Percentiles rank a stretch among this genome's conserved stretches.
phyloP scores from a whole-genome alignment of 192 early-diverging fungal genomes.

The Dimargaris cristalligena region DNA sequence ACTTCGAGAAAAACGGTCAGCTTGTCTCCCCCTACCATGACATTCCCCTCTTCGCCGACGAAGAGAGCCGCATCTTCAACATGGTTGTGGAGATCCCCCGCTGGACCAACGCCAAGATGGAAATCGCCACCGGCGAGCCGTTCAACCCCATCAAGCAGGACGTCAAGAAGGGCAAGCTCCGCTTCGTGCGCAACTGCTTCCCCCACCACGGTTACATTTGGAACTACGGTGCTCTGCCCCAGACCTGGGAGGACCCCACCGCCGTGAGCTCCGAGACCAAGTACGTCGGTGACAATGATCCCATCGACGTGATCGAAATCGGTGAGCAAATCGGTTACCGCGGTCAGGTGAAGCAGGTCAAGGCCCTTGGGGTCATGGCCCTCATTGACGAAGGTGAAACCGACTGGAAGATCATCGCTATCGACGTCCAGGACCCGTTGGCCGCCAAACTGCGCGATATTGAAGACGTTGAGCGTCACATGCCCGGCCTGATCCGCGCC shows the following conservation, averaged over 20 bases:
- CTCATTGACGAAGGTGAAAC: slow-evolving; percentile 98
- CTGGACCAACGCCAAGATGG: slow-evolving; percentile 98
- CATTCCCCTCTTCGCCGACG: slow-evolving; percentile 89
- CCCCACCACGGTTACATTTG: slow-evolving; percentile 99
- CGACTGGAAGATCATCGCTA: slow-evolving; percentile 98
- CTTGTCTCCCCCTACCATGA: slow-evolving; percentile 93
- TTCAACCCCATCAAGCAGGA: slow-evolving; percentile 99
- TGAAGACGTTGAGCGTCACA: slow-evolving; percentile 95
- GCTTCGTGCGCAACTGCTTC: slow-evolving; percentile 97
- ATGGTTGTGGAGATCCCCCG: slow-evolving; percentile 98
- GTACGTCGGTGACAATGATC: slow-evolving; percentile 93
- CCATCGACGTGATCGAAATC: slow-evolving; percentile 95
- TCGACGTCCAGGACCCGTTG: slow-evolving; percentile 94
- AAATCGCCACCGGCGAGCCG: slow-evolving; percentile 90
- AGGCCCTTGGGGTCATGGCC: slow-evolving; percentile 96
- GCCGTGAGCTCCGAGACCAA: slow-evolving; percentile 83
- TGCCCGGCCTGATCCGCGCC: slow-evolving; percentile 88
- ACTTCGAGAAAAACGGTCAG: slow-evolving; percentile 62
- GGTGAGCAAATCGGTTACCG: slow-evolving; percentile 80
- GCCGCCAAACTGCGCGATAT: slow-evolving; percentile 95
- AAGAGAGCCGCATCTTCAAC: slow-evolving; percentile 83
- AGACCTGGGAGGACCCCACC: slow-evolving; percentile 98
- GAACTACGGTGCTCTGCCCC: slow-evolving; percentile 99
- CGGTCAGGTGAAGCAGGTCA: slow-evolving; percentile 99
- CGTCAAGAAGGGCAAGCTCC: slow-evolving; percentile 96